These are phyloP conservation scores for Wolfiporia cocos DNA, from an alignment of 1,284 basidiomycete species.

Conservation along the genomic window DNA sequence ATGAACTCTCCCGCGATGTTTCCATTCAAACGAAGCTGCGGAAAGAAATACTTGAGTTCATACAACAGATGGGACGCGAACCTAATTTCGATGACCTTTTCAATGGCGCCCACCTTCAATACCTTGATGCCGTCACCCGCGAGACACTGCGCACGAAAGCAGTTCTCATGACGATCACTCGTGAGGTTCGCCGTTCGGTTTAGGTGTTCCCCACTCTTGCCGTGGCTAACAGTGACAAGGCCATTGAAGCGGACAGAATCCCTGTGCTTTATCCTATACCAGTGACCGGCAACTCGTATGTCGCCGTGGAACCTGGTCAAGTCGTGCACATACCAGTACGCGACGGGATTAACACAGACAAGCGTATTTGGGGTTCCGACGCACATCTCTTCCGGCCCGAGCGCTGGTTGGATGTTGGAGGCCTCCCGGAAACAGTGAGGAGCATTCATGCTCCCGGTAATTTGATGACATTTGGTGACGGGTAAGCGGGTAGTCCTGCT, in stretches of 20 bases:
- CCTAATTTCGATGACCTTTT: constrained; percentile 20
- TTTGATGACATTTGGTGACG: constrained; percentile 18
- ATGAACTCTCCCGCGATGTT: constrained; percentile 21
- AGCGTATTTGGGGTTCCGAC: constrained; percentile 35
- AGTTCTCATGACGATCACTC: constrained; percentile 12
- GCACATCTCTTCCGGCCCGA: constrained; percentile 38
- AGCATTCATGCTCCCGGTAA: constrained; percentile 10
- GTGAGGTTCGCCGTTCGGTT: constrained; percentile 4
- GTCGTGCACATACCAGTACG: constrained; percentile 14
- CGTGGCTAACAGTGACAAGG: constrained; percentile 9
- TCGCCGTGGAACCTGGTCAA: constrained; percentile 20
- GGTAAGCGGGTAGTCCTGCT: constrained; percentile 6
- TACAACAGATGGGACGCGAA: constrained; percentile 7
- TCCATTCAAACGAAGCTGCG: constrained; percentile 23
- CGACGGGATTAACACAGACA: constrained; percentile 21
- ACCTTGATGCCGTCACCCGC: constrained; percentile 48
- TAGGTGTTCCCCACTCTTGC: constrained; percentile 13
- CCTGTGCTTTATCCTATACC: constrained; percentile 33
- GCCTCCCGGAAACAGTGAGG: constrained; percentile 16
- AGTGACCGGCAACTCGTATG: constrained; percentile 21
- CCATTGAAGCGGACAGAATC: constrained; percentile 29
- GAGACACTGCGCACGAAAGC: constrained; percentile 31
- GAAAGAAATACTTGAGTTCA: constrained; percentile 15
- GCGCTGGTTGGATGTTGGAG: constrained; percentile 28
- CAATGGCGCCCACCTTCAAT: constrained; percentile 24